Evolutionary conservation across 2,329 filamentous ascomycete genomes (phyloP).

Genomic region (Aspergillus fijiensis): DNA sequence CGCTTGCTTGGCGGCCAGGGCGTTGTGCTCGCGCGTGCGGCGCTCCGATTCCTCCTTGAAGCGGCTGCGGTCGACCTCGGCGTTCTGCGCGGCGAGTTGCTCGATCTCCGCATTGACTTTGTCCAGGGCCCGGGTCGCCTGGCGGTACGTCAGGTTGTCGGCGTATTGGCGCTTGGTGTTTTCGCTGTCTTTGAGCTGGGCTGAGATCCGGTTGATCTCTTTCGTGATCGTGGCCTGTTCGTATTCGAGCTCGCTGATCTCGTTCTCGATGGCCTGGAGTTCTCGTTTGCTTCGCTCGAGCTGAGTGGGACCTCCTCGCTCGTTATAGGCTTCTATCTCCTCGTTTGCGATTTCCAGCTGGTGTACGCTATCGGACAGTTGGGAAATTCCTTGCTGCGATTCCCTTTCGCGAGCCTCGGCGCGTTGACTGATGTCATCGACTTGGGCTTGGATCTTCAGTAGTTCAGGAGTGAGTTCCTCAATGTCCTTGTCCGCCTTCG

Average conservation of each 20-base stretch:
- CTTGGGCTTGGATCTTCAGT: conserved; percentile 69
- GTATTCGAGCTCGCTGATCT: conserved; percentile 64
- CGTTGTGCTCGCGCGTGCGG: conserved; percentile 67
- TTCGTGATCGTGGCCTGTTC: conserved; percentile 67
- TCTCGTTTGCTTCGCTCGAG: conserved; percentile 69
- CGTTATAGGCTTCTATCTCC: conserved; percentile 77
- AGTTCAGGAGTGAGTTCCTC: conserved; percentile 74
- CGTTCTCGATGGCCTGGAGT: conserved; percentile 65
- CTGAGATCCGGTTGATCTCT: conserved; percentile 73
- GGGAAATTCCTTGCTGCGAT: conserved; percentile 68
- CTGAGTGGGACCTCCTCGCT: conserved; percentile 70
- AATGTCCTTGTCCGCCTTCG: conserved; percentile 69
- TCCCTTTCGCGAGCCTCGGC: conserved; percentile 71
- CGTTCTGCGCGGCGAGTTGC: conserved; percentile 74
- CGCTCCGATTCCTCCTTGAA: conserved; percentile 68
- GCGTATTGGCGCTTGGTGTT: conserved; percentile 81
- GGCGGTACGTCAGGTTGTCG: conserved; percentile 85
- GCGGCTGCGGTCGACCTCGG: conserved; percentile 75
- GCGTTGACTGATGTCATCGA: conserved; percentile 72
- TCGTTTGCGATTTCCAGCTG: conserved; percentile 73
- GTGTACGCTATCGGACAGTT: conserved; percentile 70
- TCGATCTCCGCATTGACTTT: conserved; percentile 67
- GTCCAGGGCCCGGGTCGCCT: conserved; percentile 68
- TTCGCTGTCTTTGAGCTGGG: conserved; percentile 75
- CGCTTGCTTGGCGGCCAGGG: conserved; percentile 69